Evolutionary conservation across 2,329 filamentous ascomycete genomes (phyloP).

Genomic region (Ambrosiella cleistominuta): DNA sequence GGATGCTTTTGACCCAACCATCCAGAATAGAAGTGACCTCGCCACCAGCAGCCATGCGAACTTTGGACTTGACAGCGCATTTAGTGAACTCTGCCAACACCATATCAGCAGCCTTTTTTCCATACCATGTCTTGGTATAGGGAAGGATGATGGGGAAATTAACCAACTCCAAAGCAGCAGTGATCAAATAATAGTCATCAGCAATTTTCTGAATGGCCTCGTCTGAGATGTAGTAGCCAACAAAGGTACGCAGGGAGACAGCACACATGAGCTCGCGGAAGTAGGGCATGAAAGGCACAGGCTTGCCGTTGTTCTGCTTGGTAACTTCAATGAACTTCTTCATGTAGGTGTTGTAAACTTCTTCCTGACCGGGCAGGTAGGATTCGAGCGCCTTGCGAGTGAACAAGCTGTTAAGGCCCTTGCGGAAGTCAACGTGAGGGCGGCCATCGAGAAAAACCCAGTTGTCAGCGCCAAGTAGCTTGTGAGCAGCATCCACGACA

Average conservation of each 20-base stretch:
- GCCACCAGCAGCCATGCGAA: constrained; percentile 76
- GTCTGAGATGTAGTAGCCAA: constrained; percentile 85
- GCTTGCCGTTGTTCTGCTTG: constrained; percentile 51
- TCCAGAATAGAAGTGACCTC: constrained; percentile 88
- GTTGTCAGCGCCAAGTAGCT: constrained; percentile 79
- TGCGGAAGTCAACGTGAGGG: constrained; percentile 89
- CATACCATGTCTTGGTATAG: constrained; percentile 91
- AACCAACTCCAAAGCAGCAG: constrained; percentile 85
- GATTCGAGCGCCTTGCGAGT: constrained; percentile 72
- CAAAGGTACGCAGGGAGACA: constrained; percentile 89
- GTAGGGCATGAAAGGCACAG: constrained; percentile 71
- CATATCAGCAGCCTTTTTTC: constrained; percentile 88
- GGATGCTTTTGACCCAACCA: constrained; percentile 77
- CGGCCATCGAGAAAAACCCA: constrained; percentile 97
- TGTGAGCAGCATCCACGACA: constrained; percentile 84
- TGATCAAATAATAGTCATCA: constrained; percentile 93
- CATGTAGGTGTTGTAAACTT: constrained; percentile 80
- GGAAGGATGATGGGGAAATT: constrained; percentile 96
- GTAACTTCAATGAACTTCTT: constrained; percentile 60
- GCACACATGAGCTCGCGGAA: constrained; percentile 94
- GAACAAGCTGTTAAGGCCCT: constrained; percentile 87
- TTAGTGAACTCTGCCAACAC: constrained; percentile 77
- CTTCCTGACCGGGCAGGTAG: constrained; percentile 85
- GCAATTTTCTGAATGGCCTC: constrained; percentile 85
- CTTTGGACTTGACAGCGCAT: constrained; percentile 85